A percentile compares a stretch with the other conserved stretches of the same genome.
These are phyloP conservation scores for Penicillium desertorum DNA, from an alignment of 495 filamentous ascomycete genomes.

Conservation along the genomic window DNA sequence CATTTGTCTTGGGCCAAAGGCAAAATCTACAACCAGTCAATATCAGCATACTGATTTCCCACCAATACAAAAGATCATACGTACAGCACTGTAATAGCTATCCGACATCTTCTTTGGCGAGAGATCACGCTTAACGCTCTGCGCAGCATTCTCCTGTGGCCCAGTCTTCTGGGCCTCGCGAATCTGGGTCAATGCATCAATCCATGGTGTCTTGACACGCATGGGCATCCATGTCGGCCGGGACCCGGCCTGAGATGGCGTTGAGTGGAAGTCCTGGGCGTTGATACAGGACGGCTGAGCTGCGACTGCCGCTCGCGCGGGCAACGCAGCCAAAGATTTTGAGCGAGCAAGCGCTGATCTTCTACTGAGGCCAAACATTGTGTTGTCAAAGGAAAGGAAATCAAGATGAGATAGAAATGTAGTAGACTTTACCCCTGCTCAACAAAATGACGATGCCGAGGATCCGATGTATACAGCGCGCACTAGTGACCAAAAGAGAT, in stretches of 20 bases:
- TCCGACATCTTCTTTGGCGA: constrained; percentile 65
- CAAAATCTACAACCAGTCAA: constrained; percentile 50
- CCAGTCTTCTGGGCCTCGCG: constrained; percentile 41
- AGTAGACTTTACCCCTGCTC: constrained; percentile 15
- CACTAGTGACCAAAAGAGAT: background rate
- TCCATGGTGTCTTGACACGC: constrained; percentile 67
- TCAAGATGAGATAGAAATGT: background rate
- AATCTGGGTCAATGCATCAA: constrained; percentile 60
- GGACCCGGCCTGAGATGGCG: constrained; percentile 27
- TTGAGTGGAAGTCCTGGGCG: constrained; percentile 33
- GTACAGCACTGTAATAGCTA: constrained; percentile 61
- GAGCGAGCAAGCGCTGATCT: constrained; percentile 18
- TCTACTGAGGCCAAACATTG: constrained; percentile 27
- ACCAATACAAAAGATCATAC: constrained; percentile 18
- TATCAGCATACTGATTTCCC: background rate
- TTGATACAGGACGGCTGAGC: constrained; percentile 16
- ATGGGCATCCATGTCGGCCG: constrained; percentile 48
- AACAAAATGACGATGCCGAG: constrained; percentile 22
- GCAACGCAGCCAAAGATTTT: constrained; percentile 14
- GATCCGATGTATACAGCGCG: background rate
- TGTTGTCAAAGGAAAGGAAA: constrained; percentile 1
- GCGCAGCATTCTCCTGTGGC: constrained; percentile 26
- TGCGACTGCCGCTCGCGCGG: constrained; percentile 16
- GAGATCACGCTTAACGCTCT: constrained; percentile 48
- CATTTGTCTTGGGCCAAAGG: constrained; percentile 69